Evolutionary conservation across 192 early-diverging fungal species (phyloP).

Genomic region (Entomortierella beljakovae): DNA sequence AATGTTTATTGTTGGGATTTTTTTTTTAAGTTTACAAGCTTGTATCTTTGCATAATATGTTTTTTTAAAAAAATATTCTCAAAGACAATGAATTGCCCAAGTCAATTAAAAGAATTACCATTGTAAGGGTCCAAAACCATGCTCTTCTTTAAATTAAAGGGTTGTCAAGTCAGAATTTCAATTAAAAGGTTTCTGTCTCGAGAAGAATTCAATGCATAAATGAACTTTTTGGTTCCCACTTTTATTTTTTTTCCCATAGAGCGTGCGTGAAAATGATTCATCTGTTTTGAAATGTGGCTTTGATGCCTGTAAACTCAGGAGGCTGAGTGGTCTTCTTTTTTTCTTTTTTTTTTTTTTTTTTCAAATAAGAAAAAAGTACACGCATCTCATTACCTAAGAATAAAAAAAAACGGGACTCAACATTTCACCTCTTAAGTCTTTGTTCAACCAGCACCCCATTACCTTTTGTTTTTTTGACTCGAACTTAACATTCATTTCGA

Average conservation of each 20-base stretch:
- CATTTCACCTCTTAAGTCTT: no score
- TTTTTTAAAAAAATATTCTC: no score
- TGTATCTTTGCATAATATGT: no score
- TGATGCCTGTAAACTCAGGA: neutral
- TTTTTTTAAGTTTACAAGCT: no score
- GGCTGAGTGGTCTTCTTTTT: neutral
- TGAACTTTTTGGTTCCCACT: neutral
- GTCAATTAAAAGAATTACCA: constrained; percentile 2
- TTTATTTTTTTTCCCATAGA: no score
- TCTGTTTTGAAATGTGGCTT: constrained; percentile 45
- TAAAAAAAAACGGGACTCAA: neutral
- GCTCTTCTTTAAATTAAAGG: neutral
- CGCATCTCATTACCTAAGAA: neutral
- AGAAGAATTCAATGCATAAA: neutral
- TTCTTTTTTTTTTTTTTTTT: neutral
- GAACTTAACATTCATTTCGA: no score
- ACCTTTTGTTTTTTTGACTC: no score
- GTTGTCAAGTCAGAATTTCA: neutral
- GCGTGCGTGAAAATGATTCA: neutral
- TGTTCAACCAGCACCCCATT: neutral
- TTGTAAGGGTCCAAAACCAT: constrained; percentile 36
- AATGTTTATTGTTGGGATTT: neutral
- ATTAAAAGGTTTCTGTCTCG: no score
- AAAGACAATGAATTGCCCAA: no score
- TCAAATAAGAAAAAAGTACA: no score